Conservation (phyloP, 768 basidiomycete genomes). For the Gymnopilus junonius region DNA sequence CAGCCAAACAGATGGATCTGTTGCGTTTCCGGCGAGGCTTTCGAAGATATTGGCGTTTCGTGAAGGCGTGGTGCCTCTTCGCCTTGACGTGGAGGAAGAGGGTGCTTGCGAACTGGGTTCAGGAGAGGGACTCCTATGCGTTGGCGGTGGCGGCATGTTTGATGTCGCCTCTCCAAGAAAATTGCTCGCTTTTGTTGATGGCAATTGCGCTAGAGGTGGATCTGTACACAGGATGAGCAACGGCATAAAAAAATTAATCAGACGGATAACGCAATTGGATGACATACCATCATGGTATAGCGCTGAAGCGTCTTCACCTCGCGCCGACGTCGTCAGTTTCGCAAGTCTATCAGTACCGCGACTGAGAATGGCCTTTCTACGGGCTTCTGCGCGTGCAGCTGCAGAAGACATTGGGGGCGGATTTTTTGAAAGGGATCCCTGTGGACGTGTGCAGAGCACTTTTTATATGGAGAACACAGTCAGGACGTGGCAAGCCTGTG, state of each 20-base stretch:
- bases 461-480: neutral
- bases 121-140: conserved; percentile 28
- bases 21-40: conserved; percentile 26
- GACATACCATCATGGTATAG: conserved; percentile 56
- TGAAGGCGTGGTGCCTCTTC: conserved; percentile 28
- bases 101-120: conserved; percentile 29
- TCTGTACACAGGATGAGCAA: conserved; percentile 24
- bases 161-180: conserved; percentile 52
- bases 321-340: conserved; percentile 74
- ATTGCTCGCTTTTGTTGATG: conserved; percentile 28
- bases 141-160: conserved; percentile 40
- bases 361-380: conserved; percentile 75
- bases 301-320: conserved; percentile 67
- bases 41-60: conserved; percentile 24
- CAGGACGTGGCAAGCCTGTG: conserved; percentile 24
- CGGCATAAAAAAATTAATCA: conserved; percentile 14
- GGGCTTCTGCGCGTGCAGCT: conserved; percentile 76
- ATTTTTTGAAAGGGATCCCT: neutral
- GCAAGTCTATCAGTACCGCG: conserved; percentile 77
- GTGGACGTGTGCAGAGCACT: neutral
- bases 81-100: neutral
- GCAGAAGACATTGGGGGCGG: conserved; percentile 43
- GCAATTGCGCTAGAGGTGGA: conserved; percentile 35
- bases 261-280: conserved; percentile 35
- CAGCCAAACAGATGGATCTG: conserved; percentile 67